A percentile compares a stretch with the other conserved stretches of the same genome.
phyloP scores from a whole-genome alignment of 2,329 filamentous ascomycete genomes.

The Scortechinia acanthostroma region DNA sequence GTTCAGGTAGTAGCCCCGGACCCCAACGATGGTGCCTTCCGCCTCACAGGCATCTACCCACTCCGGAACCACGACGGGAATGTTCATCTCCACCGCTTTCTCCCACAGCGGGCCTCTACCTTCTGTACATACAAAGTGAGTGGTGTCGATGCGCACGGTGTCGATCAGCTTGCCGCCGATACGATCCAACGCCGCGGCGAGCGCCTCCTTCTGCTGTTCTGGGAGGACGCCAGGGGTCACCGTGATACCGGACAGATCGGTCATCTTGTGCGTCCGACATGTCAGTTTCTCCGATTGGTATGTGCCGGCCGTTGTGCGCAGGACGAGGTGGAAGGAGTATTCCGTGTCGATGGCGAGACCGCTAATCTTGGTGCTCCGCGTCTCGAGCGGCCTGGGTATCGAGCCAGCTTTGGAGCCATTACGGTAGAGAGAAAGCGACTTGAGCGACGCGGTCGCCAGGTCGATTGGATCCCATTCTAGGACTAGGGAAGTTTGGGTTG shows the following conservation, averaged over 20 bases:
- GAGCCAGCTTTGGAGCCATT: constrained; percentile 95
- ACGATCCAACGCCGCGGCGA: constrained; percentile 71
- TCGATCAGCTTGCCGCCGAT: constrained; percentile 92
- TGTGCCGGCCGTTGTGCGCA: constrained; percentile 85
- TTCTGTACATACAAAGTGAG: constrained; percentile 95
- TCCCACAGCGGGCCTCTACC: constrained; percentile 87
- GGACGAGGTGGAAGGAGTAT: constrained; percentile 87
- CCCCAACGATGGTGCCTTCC: constrained; percentile 84
- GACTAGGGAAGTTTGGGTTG: constrained; percentile 95
- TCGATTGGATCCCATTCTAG: constrained; percentile 96
- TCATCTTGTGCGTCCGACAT: constrained; percentile 96
- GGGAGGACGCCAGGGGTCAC: constrained; percentile 86
- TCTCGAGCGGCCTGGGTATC: constrained; percentile 79
- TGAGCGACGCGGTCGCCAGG: constrained; percentile 83
- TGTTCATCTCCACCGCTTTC: constrained; percentile 94
- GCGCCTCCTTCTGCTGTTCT: constrained; percentile 60
- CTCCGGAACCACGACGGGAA: constrained; percentile 90
- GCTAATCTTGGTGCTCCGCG: constrained; percentile 92
- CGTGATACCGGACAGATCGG: constrained; percentile 88
- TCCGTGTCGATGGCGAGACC: constrained; percentile 93
- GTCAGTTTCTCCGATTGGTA: constrained; percentile 75
- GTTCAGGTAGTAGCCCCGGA: constrained; percentile 92
- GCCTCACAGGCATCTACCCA: constrained; percentile 97
- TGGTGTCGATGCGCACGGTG: constrained; percentile 88
- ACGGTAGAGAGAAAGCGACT: constrained; percentile 83